Evolutionary conservation across 148 eudicot species (phyloP).

Genomic region (Agrostemma githago): DNA sequence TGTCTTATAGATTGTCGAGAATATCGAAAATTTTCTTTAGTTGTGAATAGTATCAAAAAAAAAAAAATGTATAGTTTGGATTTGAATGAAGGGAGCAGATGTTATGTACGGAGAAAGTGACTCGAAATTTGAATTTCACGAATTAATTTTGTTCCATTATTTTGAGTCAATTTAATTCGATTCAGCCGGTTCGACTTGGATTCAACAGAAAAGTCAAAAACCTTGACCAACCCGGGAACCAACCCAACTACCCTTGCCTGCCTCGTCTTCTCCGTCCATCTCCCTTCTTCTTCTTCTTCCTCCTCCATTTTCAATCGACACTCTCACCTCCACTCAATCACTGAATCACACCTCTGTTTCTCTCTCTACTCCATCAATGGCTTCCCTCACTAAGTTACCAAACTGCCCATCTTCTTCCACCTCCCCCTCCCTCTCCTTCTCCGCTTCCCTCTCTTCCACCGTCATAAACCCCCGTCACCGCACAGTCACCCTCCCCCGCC

Average conservation of each 20-base stretch:
- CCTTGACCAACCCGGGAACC: background rate
- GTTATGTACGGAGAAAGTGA: too few relatives aligned
- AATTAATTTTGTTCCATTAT: too few relatives aligned
- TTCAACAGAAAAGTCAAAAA: background rate
- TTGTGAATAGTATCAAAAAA: too few relatives aligned
- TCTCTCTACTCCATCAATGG: conserved; percentile 30
- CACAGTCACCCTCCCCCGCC: conserved; percentile 22
- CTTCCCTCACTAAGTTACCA: conserved; percentile 36
- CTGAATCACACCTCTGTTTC: background rate
- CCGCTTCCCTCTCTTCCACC: conserved; percentile 23
- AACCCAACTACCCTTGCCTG: background rate
- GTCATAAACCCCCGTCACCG: conserved; percentile 24
- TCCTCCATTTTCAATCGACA: background rate
- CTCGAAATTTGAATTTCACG: too few relatives aligned
- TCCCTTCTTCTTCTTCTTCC: background rate
- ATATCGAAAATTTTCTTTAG: too few relatives aligned
- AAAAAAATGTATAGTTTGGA: too few relatives aligned
- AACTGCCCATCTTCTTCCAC: conserved; percentile 26
- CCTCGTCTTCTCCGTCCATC: background rate
- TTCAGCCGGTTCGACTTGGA: too few relatives aligned
- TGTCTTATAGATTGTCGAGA: too few relatives aligned
- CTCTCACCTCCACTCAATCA: conserved; percentile 10
- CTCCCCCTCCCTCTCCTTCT: conserved; percentile 37
- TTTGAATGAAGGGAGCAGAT: too few relatives aligned
- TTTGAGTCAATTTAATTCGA: too few relatives aligned